Evolutionary conservation across 257 asterid genomes (phyloP), one percentile per base, ranked within the genome.

Genomic region (Gardenia jasminoides): DNA sequence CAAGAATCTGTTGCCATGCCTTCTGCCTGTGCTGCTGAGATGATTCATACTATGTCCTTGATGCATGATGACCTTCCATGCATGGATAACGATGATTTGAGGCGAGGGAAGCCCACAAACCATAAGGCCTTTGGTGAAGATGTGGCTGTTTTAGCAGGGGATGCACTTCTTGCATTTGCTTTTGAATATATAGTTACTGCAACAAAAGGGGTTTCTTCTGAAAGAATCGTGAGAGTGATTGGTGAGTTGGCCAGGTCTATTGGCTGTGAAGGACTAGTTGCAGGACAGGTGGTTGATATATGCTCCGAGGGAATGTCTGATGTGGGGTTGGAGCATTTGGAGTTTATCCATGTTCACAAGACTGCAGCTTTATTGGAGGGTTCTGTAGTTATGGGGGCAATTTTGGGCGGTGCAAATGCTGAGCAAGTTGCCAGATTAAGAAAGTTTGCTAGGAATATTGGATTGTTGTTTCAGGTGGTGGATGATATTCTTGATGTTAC

Each of bases 31-130:
- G 96, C 96, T 46, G 84, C 79, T 22, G 96, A 91, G 80, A 91
- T 91, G 93, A 85, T 89, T 13, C 96, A 90, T 33, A 89, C 95
- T 15, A 89, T 89, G 93, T 90, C 95, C 15, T 69, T 90, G 30
- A 89, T 90, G 65, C 96, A 91, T 75, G 96, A 91, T 76, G 96
- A 91, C 58, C 85, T 91, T 36, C 96, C 96, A 17, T 91, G 91
- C 76, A 91, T 91, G 93, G 96, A 91, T 67, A 86, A 91, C 80
- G 91, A 87, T 79, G 92, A 86, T 74, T 20, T 91, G 46, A 86
- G 96, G 62, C 72, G 96, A 3, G 92, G 93, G 15, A 88, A 86
- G 43, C 93, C 92, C 31, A 84, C 96, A 10, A 91, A 87, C 77
- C 92, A 90, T 79, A 90, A 80, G 89, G 75, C 84, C 20, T 90